These are phyloP conservation scores for Coprinopsis marcescibilis DNA, from an alignment of 768 basidiomycete genomes.

Conservation along the genomic window DNA sequence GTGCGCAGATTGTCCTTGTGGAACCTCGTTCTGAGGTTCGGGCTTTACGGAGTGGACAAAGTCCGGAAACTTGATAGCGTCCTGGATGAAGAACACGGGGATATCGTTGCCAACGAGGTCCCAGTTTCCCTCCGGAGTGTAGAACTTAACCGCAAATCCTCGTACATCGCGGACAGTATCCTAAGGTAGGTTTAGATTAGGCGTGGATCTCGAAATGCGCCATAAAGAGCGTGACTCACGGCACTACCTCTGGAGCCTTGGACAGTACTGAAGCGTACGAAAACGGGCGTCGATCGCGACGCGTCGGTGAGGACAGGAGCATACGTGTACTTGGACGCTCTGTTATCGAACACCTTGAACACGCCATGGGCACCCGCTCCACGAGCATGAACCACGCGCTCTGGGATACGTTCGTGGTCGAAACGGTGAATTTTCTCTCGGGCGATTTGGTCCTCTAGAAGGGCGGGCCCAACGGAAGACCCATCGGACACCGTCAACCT, in stretches of 20 bases:
- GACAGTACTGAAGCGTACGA: conserved; percentile 84
- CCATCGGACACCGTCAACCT: conserved; percentile 54
- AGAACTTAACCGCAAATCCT: conserved; percentile 82
- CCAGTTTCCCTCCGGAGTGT: conserved; percentile 82
- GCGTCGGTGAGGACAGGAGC: conserved; percentile 72
- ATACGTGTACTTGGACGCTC: conserved; percentile 64
- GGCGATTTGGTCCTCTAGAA: conserved; percentile 74
- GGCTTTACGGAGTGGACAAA: conserved; percentile 82
- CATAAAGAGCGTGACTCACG: conserved; percentile 36
- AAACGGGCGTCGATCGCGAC: conserved; percentile 65
- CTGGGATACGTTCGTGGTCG: conserved; percentile 87
- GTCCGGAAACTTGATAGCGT: conserved; percentile 82
- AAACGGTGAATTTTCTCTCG: conserved; percentile 76
- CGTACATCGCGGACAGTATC: conserved; percentile 81
- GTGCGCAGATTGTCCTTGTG: conserved; percentile 63
- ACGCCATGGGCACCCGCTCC: conserved; percentile 79
- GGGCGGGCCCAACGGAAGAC: conserved; percentile 52
- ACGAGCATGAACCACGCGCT: conserved; percentile 70
- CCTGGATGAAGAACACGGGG: conserved; percentile 79
- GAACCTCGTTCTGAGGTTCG: conserved; percentile 79
- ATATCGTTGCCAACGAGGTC: conserved; percentile 84
- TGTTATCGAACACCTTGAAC: conserved; percentile 68
- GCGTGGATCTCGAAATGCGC: background rate
- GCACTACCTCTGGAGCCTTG: conserved; percentile 79
- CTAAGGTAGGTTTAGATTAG: conserved; percentile 20